These are phyloP conservation scores for Cubamyces lactineus DNA, from an alignment of 768 basidiomycete species.

Conservation along the genomic window DNA sequence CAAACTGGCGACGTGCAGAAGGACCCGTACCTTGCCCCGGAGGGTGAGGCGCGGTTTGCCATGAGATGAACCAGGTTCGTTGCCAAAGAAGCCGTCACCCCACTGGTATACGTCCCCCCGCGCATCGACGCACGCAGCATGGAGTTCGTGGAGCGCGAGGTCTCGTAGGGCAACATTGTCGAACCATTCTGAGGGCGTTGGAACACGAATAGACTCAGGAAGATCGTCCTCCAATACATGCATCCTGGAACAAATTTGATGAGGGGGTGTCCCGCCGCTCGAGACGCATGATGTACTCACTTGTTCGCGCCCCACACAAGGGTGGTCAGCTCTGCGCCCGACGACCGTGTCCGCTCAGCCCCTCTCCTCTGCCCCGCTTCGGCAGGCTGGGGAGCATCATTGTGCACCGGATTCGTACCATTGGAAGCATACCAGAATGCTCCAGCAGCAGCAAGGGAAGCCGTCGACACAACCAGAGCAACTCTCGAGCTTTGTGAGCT, in stretches of 20 bases:
- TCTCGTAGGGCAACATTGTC: conserved; percentile 74
- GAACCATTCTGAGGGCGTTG: conserved; percentile 58
- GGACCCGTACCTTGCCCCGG: conserved; percentile 58
- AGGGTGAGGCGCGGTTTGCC: conserved; percentile 56
- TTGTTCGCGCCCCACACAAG: conserved; percentile 79
- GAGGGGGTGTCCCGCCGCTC: conserved; percentile 38
- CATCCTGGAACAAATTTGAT: conserved; percentile 42
- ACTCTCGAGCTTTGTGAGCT: not conserved
- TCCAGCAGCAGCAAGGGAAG: conserved; percentile 40
- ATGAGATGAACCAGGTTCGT: conserved; percentile 28
- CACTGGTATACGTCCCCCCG: conserved; percentile 85
- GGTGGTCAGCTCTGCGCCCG: conserved; percentile 44
- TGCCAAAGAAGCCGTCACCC: conserved; percentile 66
- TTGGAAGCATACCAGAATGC: conserved; percentile 44
- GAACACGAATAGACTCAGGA: conserved; percentile 50
- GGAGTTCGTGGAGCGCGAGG: conserved; percentile 62
- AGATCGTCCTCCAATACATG: conserved; percentile 45
- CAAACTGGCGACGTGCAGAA: no score
- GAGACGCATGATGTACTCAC: conserved; percentile 45
- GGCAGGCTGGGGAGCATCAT: conserved; percentile 35
- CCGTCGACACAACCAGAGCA: conserved; percentile 29
- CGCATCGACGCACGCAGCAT: conserved; percentile 78
- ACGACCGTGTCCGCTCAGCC: conserved; percentile 4
- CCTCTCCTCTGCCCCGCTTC: conserved; percentile 1
- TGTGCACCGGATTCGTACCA: conserved; percentile 33